Conservation (phyloP, 2,329 filamentous ascomycete species). For the Colletotrichum chrysophilum region DNA sequence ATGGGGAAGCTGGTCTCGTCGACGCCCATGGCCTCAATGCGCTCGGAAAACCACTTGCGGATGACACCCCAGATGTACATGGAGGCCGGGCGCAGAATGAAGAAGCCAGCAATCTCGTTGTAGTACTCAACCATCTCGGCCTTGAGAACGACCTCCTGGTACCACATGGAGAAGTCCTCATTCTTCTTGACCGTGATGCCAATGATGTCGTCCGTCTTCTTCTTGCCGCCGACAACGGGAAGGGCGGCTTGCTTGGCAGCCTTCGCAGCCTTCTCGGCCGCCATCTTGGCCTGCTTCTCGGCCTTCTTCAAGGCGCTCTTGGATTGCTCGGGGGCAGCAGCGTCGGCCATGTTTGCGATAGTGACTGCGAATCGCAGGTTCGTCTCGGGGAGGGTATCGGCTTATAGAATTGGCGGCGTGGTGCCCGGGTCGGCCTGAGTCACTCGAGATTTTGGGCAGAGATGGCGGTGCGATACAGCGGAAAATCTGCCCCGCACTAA, state of each 20-base stretch:
- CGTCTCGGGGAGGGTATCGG: slow-evolving; percentile 9
- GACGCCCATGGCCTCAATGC: slow-evolving; percentile 90
- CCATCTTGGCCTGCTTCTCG: slow-evolving; percentile 67
- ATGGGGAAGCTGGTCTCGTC: slow-evolving; percentile 97
- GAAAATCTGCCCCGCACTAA: slow-evolving; percentile 23
- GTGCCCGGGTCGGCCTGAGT: slow-evolving; percentile 20
- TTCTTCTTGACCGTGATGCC: slow-evolving; percentile 88
- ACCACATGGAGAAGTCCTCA: slow-evolving; percentile 92
- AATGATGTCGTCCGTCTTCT: slow-evolving; percentile 73
- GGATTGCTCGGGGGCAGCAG: slow-evolving; percentile 41
- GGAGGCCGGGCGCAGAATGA: slow-evolving; percentile 79
- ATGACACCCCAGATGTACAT: slow-evolving; percentile 74
- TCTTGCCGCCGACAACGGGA: slow-evolving; percentile 59
- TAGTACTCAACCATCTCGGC: slow-evolving; percentile 98
- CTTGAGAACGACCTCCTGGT: slow-evolving; percentile 96
- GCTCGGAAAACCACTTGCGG: slow-evolving; percentile 70
- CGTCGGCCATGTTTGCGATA: slow-evolving; percentile 24
- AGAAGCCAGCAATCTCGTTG: slow-evolving; percentile 91
- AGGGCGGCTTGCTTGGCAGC: slow-evolving; percentile 61
- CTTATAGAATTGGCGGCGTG: slow-evolving; percentile 7
- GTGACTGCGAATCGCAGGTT: slow-evolving; percentile 5
- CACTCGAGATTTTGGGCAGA: slow-evolving; percentile 20
- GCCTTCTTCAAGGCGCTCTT: slow-evolving; percentile 72
- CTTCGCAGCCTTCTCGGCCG: slow-evolving; percentile 67
- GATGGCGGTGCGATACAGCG: slow-evolving; percentile 16